phyloP scores from a whole-genome alignment of 345 rosid genomes.

The Leavenworthia alabamica region DNA sequence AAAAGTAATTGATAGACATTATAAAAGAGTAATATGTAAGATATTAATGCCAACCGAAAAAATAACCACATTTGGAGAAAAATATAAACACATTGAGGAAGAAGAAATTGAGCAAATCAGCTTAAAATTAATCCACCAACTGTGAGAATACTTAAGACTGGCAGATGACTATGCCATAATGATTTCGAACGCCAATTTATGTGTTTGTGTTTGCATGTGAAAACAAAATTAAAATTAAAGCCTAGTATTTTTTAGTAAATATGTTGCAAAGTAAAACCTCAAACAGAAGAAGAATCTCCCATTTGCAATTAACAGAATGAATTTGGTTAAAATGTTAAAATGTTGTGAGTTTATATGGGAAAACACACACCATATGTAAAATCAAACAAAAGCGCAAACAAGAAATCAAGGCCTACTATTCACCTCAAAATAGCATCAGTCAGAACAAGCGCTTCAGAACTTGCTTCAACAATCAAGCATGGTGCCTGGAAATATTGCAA shows the following conservation, averaged over 20 bases:
- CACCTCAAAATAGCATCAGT: conserved; percentile 80
- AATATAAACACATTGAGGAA: not conserved
- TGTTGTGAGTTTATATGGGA: not conserved
- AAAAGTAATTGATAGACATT: conserved; percentile 24
- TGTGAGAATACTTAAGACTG: not conserved
- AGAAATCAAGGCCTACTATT: conserved; percentile 15
- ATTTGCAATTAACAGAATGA: not conserved
- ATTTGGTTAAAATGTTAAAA: not conserved
- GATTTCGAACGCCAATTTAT: not conserved
- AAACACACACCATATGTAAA: not conserved
- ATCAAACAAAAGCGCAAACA: conserved; percentile 1
- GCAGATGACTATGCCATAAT: not conserved
- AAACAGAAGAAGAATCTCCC: not conserved
- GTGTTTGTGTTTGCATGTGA: not conserved
- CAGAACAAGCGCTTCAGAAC: conserved; percentile 66
- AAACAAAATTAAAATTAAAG: not conserved
- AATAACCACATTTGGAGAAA: not conserved
- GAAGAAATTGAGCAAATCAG: conserved; percentile 6
- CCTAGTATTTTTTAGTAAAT: too few species aligned
- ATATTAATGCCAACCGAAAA: not conserved
- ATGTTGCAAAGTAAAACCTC: not conserved
- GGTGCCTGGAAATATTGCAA: conserved; percentile 58
- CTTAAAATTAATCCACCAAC: not conserved
- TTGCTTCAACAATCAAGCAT: conserved; percentile 75
- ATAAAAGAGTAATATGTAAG: not conserved